Base-by-base conservation (phyloP, 169 alveolate species). In the Theileria annulata region DNA sequence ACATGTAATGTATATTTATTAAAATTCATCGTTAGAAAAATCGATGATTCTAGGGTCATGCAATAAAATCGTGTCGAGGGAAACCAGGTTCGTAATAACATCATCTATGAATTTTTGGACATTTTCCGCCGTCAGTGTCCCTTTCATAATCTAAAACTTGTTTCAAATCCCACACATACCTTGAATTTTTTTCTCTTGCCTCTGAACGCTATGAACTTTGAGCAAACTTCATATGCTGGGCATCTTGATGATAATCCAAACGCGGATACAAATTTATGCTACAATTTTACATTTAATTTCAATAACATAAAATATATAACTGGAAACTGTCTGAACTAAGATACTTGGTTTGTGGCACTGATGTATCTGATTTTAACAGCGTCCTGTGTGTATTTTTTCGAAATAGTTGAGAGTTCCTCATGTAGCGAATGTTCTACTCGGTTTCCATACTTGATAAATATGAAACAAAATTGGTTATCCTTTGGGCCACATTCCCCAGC, bases 401-500 rank as follows among this genome's bases (percentile, higher is more conserved):
- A 88, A 25, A 90, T 80, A n/a, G 75, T 81, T 31, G 73, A 60
- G n/a, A 90, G 81, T n/a, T 77, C 89, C 17, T 85, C 85, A 72
- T 90, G 84, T 0, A 84, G 5, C 10, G 79, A 23, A 13, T 77
- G 37, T 42, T 77, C 90, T 23, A 3, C 59, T 35, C 42, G 10
- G 37, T 84, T 49, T 27, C 86, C 87, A 47, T 64, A 84, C 42
- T 64, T 58, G 48, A 84, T 56, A 17, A 77, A 78, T 6, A 84
- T 70, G 64, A 84, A 84, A 25, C 87, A 84, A 71, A 84, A 84
- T 58, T 90, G 94, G 21, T 87, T 85, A 58, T 90, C 94, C 9
- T 77, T 85, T 25, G 71, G 77, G n/a, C 71, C 69, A 71, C 94
- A 90, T 21, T 90, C 92, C 19, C 94, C 94, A 0, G 86, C 27